Conservation (phyloP, 768 basidiomycete genomes). For the Suillus paluster region DNA sequence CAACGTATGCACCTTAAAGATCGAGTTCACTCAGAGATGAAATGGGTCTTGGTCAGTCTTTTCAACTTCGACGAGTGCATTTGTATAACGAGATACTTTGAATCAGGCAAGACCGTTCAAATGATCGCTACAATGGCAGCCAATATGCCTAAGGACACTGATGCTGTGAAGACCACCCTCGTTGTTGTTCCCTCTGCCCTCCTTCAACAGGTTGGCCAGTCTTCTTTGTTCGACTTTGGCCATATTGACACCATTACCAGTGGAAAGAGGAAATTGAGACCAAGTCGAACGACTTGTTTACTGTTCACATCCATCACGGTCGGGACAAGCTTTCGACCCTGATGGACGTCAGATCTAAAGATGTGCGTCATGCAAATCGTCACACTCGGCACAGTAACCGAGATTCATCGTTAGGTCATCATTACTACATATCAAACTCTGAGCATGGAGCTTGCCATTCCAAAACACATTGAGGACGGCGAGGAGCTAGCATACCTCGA, state of each 20-base stretch:
- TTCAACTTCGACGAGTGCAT: neutral
- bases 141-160: conserved; percentile 57
- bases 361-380: conserved; percentile 41
- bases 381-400: neutral
- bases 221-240: neutral
- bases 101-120: conserved; percentile 69
- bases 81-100: conserved; percentile 22
- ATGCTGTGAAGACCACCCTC: conserved; percentile 59
- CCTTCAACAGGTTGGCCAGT: conserved; percentile 58
- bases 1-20: conserved; percentile 10
- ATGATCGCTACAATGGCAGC: conserved; percentile 80
- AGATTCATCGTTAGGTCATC: conserved; percentile 53
- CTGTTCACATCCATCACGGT: conserved; percentile 74
- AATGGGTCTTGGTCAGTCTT: conserved; percentile 59
- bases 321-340: conserved; percentile 64
- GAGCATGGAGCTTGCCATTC: conserved; percentile 59
- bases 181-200: conserved; percentile 80
- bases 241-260: conserved; percentile 33
- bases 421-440: conserved; percentile 81
- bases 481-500: conserved; percentile 55
- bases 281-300: conserved; percentile 66
- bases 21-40: conserved; percentile 51
- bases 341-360: conserved; percentile 53
- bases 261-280: conserved; percentile 77
- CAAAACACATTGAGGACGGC: conserved; percentile 47